Evolutionary conservation across 768 basidiomycete species (phyloP).

Genomic region (Tephrocybe sp.): DNA sequence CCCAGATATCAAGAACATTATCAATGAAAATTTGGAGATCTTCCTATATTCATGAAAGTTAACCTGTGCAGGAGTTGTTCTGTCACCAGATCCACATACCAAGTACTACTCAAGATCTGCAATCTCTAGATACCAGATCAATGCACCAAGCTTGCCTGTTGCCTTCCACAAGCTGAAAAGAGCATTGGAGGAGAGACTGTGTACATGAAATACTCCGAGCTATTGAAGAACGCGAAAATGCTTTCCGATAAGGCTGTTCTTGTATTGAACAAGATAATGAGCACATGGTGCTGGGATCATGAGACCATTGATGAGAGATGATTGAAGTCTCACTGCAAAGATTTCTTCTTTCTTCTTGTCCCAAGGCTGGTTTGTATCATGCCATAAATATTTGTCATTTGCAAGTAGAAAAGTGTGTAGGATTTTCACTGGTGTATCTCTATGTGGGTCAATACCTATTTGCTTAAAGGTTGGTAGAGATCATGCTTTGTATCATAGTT

Average conservation of each 20-base stretch:
- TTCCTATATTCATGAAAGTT: constrained; percentile 12
- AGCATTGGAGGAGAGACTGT: constrained; percentile 21
- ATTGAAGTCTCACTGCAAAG: constrained; percentile 29
- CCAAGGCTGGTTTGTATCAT: constrained; percentile 23
- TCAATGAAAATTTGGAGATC: constrained; percentile 22
- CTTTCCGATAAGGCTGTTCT: constrained; percentile 31
- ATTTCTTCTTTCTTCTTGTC: constrained; percentile 16
- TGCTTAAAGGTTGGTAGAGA: background rate
- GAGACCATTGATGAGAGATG: constrained; percentile 17
- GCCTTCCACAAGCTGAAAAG: constrained; percentile 24
- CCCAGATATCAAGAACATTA: constrained; percentile 31
- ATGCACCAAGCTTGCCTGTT: constrained; percentile 21
- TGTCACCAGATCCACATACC: background rate
- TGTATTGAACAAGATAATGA: constrained; percentile 33
- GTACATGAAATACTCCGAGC: constrained; percentile 27
- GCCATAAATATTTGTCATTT: constrained; percentile 38
- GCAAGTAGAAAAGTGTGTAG: constrained; percentile 39
- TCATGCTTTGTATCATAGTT: background rate
- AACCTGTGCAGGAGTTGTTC: background rate
- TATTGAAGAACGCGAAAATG: constrained; percentile 37
- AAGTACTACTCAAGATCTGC: background rate
- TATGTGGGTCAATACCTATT: constrained; percentile 2
- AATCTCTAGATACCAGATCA: constrained; percentile 34
- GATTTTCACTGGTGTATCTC: constrained; percentile 32
- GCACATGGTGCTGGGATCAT: constrained; percentile 23